Evolutionary conservation across 768 basidiomycete species (phyloP).

Genomic region (Infundibulicybe gibba): DNA sequence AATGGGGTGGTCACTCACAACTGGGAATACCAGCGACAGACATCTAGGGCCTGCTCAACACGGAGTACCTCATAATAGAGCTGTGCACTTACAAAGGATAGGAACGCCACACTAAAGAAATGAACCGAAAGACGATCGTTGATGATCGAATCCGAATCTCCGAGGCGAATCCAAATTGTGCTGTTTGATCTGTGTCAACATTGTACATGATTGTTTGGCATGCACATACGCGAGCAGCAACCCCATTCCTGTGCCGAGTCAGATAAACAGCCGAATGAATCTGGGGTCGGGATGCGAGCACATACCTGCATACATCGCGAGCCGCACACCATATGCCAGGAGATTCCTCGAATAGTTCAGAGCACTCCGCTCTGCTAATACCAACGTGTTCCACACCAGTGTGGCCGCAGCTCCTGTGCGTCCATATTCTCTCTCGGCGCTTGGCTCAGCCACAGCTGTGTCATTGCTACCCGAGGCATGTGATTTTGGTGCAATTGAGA

Average conservation of each 20-base stretch:
- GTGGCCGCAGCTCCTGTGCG: constrained; percentile 24
- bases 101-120: constrained; percentile 56
- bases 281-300: neutral
- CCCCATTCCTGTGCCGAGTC: constrained; percentile 31
- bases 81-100: constrained; percentile 36
- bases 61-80: neutral
- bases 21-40: constrained; percentile 58
- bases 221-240: constrained; percentile 36
- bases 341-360: constrained; percentile 52
- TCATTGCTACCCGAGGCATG: neutral
- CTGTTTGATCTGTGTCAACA: constrained; percentile 28
- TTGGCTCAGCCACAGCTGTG: too few relatives aligned
- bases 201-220: neutral
- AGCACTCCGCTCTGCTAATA: constrained; percentile 42
- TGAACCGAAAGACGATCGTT: constrained; percentile 49
- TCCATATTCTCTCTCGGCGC: constrained; percentile 12
- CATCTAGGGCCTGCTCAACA: constrained; percentile 29
- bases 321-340: constrained; percentile 53
- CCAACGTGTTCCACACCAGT: constrained; percentile 37
- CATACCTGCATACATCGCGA: constrained; percentile 51
- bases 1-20: constrained; percentile 22
- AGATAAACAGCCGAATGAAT: constrained; percentile 1
- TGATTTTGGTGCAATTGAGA: constrained; percentile 15
- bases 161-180: constrained; percentile 50
- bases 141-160: constrained; percentile 31